These are phyloP conservation scores for Lathyrus sativus DNA, from an alignment of 306 rosid genomes.

Conservation along the genomic window DNA sequence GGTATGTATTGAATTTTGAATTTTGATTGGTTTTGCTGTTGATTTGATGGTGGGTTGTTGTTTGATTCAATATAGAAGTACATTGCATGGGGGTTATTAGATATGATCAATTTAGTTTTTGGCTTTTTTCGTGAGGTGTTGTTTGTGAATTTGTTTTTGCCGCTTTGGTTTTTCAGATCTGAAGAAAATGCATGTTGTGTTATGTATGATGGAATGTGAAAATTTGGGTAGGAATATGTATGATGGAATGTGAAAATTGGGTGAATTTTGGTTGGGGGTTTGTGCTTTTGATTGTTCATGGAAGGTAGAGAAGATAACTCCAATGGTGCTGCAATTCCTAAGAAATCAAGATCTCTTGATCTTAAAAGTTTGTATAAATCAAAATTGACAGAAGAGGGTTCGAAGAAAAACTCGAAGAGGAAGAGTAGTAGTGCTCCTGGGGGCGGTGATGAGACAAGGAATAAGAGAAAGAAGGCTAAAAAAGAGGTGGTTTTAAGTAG, in stretches of 20 bases:
- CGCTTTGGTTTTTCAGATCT: constrained; percentile 66
- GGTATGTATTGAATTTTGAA: constrained; percentile 52
- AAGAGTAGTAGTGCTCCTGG: constrained; percentile 38
- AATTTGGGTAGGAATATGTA: background rate
- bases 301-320: constrained; percentile 68
- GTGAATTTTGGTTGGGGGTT: constrained; percentile 50
- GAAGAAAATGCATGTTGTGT: constrained; percentile 39
- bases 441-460: constrained; percentile 52
- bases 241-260: constrained; percentile 58
- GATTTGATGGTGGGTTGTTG: constrained; percentile 32
- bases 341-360: constrained; percentile 85
- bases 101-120: constrained; percentile 46
- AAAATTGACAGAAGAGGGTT: constrained; percentile 42
- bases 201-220: constrained; percentile 16
- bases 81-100: constrained; percentile 47
- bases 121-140: constrained; percentile 28
- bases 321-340: constrained; percentile 63
- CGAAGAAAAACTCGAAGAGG: constrained; percentile 59
- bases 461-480: constrained; percentile 57
- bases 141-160: constrained; percentile 26
- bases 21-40: constrained; percentile 27
- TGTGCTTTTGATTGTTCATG: constrained; percentile 64
- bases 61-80: constrained; percentile 7
- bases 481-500: constrained; percentile 77
- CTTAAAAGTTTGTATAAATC: constrained; percentile 74